Conservation (phyloP, 2,329 filamentous ascomycete genomes). For the Lachnellula cervina region DNA sequence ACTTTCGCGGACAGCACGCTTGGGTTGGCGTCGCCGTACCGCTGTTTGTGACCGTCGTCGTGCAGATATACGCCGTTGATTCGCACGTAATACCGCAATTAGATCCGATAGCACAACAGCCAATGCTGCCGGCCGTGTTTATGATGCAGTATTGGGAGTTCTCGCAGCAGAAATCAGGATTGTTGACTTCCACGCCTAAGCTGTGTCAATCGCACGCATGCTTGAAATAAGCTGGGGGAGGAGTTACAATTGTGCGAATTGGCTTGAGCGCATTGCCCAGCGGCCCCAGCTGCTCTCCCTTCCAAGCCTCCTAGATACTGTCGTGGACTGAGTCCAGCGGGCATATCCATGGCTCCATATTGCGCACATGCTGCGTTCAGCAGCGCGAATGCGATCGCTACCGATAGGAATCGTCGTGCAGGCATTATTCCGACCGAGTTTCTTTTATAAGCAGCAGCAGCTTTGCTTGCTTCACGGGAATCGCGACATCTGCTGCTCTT, state of each 20-base stretch:
- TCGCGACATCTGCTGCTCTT: not conserved
- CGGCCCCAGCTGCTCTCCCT: conserved; percentile 9
- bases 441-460: not conserved
- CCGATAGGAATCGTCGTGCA: conserved; percentile 3
- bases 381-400: conserved; percentile 5
- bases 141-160: conserved; percentile 45
- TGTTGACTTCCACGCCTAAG: conserved; percentile 41
- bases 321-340: conserved; percentile 20
- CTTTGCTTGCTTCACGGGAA: not conserved
- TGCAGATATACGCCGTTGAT: conserved; percentile 29
- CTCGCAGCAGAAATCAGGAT: conserved; percentile 37
- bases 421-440: conserved; percentile 12
- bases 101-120: conserved; percentile 40
- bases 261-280: conserved; percentile 12
- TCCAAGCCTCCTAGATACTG: conserved; percentile 20
- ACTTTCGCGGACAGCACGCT: conserved; percentile 33
- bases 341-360: conserved; percentile 20
- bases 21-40: conserved; percentile 14
- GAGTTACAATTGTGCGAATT: conserved; percentile 26
- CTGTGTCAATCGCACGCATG: not conserved
- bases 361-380: conserved; percentile 10
- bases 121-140: conserved; percentile 29
- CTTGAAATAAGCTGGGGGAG: not conserved
- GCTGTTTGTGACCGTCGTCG: conserved; percentile 23
- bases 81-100: conserved; percentile 38